A percentile compares a stretch with the other conserved stretches of the same genome.
phyloP scores from a whole-genome alignment of 306 rosid genomes.

The Ormosia emarginata region DNA sequence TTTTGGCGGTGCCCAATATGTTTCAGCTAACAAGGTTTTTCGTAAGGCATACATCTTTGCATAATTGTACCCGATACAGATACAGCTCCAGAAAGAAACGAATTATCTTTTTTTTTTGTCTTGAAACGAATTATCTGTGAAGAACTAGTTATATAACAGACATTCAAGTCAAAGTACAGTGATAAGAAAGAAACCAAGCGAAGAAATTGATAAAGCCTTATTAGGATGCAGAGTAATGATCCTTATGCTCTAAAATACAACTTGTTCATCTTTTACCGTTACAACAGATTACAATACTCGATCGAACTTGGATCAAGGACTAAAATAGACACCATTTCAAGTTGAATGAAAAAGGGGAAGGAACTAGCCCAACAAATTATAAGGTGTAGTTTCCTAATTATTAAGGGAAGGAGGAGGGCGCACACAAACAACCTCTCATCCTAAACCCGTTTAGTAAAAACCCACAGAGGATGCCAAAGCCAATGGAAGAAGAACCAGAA shows the following conservation, averaged over 20 bases:
- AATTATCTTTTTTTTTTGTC: no score
- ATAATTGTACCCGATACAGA: no score
- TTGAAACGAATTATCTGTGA: not conserved
- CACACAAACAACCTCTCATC: conserved; percentile 94
- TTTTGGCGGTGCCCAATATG: not conserved
- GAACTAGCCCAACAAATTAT: conserved; percentile 28
- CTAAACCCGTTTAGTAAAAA: conserved; percentile 45
- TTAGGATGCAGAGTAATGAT: conserved; percentile 3
- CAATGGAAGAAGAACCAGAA: conserved; percentile 21
- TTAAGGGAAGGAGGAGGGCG: conserved; percentile 88
- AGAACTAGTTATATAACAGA: not conserved
- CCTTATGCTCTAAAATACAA: conserved; percentile 31
- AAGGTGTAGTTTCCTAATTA: conserved; percentile 26
- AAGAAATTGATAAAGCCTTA: not conserved
- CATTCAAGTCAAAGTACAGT: not conserved
- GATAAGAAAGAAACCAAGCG: not conserved
- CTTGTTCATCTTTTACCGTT: conserved; percentile 25
- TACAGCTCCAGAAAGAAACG: no score
- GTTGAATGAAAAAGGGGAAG: not conserved
- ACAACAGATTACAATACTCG: conserved; percentile 23
- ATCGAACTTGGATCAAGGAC: conserved; percentile 36
- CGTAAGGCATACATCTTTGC: not conserved
- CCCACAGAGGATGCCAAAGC: conserved; percentile 8
- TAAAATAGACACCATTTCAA: conserved; percentile 3
- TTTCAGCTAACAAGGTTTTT: not conserved